Evolutionary conservation across 176 grass and related monocot genomes (phyloP).

Genomic region (Triticum turgidum): DNA sequence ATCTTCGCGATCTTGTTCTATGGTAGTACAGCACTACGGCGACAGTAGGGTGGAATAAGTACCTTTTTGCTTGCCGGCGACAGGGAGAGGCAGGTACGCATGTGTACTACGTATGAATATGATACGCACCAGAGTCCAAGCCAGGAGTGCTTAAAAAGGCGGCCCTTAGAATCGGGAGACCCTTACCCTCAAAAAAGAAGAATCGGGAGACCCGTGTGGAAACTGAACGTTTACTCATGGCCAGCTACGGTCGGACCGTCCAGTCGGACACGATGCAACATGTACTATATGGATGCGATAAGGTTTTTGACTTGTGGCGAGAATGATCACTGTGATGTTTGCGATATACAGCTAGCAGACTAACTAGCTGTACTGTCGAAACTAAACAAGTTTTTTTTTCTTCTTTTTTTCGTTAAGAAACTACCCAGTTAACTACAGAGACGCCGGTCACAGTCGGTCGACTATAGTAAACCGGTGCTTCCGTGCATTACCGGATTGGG

Average conservation of each 20-base stretch:
- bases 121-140: not conserved
- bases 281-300: not conserved
- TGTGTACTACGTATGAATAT: not conserved
- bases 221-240: not conserved
- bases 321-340: not conserved
- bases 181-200: too few species aligned
- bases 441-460: not conserved
- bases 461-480: not conserved
- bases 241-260: not conserved
- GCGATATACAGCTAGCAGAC: not conserved
- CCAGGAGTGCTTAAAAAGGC: too few species aligned
- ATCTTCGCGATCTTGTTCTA: not conserved
- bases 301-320: not conserved
- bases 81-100: not conserved
- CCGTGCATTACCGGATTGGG: not conserved
- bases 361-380: not conserved
- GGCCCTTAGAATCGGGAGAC: not conserved
- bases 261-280: not conserved
- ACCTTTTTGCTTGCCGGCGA: not conserved
- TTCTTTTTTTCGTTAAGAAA: not conserved
- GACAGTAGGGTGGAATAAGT: not conserved
- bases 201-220: slow-evolving; percentile 19
- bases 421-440: not conserved
- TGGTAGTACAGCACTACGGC: not conserved
- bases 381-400: not conserved